These are phyloP conservation scores for Barbarea vulgaris DNA, from an alignment of 345 rosid species.

Conservation along the genomic window DNA sequence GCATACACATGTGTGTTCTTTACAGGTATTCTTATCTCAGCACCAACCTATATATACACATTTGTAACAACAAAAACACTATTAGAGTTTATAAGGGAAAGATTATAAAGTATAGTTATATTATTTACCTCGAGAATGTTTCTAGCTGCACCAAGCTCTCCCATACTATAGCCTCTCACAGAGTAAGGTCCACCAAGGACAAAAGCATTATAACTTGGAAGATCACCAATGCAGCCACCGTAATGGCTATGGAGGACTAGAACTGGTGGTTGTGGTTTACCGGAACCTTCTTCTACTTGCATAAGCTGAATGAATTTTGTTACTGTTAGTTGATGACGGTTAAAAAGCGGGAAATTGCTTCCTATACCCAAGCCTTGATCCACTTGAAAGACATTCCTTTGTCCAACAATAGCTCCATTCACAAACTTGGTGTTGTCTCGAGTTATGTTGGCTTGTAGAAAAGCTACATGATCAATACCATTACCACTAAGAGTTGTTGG, in stretches of 20 bases:
- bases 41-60: slow-evolving; percentile 56
- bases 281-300: slow-evolving; percentile 83
- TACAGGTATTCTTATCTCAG: slow-evolving; percentile 84
- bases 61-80: not conserved
- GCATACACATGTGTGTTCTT: slow-evolving; percentile 75
- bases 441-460: slow-evolving; percentile 87
- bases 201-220: slow-evolving; percentile 93
- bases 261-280: slow-evolving; percentile 78
- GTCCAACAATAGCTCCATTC: slow-evolving; percentile 95
- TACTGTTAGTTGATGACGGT: slow-evolving; percentile 86
- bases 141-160: slow-evolving; percentile 90
- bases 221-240: slow-evolving; percentile 96
- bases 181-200: slow-evolving; percentile 95
- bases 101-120: too few species aligned
- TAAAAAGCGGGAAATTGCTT: slow-evolving; percentile 91
- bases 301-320: slow-evolving; percentile 79
- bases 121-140: slow-evolving; percentile 81
- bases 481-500: slow-evolving; percentile 98
- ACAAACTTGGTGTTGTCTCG: slow-evolving; percentile 92
- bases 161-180: slow-evolving; percentile 97
- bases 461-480: slow-evolving; percentile 85
- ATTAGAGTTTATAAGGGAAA: not conserved
- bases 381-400: slow-evolving; percentile 93
- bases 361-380: slow-evolving; percentile 98
- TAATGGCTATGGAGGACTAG: slow-evolving; percentile 94